Base-by-base conservation (phyloP, 2,329 filamentous ascomycete genomes). In the Colletotrichum ledebouriae region DNA sequence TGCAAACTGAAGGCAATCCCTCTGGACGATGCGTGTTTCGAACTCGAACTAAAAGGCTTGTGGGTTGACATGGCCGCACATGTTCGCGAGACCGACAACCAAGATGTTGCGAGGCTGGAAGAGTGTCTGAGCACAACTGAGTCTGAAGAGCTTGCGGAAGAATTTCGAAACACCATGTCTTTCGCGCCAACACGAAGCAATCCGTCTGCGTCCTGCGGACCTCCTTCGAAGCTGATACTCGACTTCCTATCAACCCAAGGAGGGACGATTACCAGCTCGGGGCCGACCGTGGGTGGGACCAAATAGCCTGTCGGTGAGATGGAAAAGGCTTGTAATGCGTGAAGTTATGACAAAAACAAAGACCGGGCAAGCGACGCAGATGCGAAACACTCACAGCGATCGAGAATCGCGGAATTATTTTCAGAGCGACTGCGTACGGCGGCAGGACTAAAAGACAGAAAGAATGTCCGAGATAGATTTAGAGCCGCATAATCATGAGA, bases 121-220 rank as follows among this genome's bases (percentile, higher is more conserved):
- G 67, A 49, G 17, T 62, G 67, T 13, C 63, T 69, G 9, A 67
- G 50, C 37, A 69, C 49, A 1, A 62, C 46, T 3, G 67, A 69
- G 39, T 69, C 67, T 3, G 63, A 69, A 20, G 22, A 61, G 2
- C 39, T 69, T 1, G 63, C 50, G 7, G 52, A 56, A n/a, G 25
- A 60, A 10, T 66, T 69, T 13, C 41, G 62, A 11, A 58, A 50
- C 3, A 69, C 66, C 1, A 69, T 69, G 66, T 34, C 22, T 2
- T 22, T 69, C 17, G 66, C 66, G 6, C 61, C 61, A 2, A 69
- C 66, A 1, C 25, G 66, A 15, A 69, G 66, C 22, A 69, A 69
- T n/a, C 41, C 49, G 6, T 59, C 62, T 12, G 46, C 41, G 3
- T 52, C 42, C 7, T 20, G 17, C 7, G 62, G 49, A 5, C 61